Percentiles rank a stretch among this genome's conserved stretches.
Conservation (phyloP, 345 rosid species). For the Rubroshorea leprosula region DNA sequence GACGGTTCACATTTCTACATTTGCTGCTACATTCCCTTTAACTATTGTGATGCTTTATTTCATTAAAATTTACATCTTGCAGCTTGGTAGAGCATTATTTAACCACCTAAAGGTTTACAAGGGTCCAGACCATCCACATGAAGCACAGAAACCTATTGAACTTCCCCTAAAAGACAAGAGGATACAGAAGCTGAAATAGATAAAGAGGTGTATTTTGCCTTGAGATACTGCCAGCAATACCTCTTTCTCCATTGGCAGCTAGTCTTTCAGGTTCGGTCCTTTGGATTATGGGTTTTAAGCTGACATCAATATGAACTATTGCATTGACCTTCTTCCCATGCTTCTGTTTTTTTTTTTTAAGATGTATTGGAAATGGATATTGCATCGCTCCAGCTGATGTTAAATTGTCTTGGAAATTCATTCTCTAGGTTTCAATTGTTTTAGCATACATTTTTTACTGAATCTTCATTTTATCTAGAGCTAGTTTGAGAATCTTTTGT, state of each 20-base stretch:
- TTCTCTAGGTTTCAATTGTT: conserved; percentile 9
- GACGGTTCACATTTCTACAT: no score
- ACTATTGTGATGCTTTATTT: background rate
- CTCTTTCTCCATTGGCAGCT: background rate
- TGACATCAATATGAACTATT: background rate
- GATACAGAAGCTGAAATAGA: conserved; percentile 49
- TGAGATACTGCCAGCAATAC: conserved; percentile 15
- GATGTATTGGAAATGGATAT: conserved; percentile 13
- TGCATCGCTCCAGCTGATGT: conserved; percentile 6
- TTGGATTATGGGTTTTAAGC: background rate
- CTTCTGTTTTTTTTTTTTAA: conserved; percentile 14
- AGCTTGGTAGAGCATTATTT: conserved; percentile 91
- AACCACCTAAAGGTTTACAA: conserved; percentile 94
- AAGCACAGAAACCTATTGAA: conserved; percentile 79
- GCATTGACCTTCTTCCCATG: conserved; percentile 2
- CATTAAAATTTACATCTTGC: conserved; percentile 23
- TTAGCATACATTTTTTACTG: background rate
- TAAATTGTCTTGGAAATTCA: background rate
- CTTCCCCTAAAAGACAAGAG: conserved; percentile 90
- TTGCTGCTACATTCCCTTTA: background rate
- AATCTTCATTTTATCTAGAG: background rate
- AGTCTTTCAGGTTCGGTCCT: no score
- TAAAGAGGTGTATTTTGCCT: conserved; percentile 7
- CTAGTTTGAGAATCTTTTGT: no score
- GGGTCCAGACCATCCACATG: conserved; percentile 91